Evolutionary conservation across 495 filamentous ascomycete genomes (phyloP).

Genomic region (Neurospora sp.): DNA sequence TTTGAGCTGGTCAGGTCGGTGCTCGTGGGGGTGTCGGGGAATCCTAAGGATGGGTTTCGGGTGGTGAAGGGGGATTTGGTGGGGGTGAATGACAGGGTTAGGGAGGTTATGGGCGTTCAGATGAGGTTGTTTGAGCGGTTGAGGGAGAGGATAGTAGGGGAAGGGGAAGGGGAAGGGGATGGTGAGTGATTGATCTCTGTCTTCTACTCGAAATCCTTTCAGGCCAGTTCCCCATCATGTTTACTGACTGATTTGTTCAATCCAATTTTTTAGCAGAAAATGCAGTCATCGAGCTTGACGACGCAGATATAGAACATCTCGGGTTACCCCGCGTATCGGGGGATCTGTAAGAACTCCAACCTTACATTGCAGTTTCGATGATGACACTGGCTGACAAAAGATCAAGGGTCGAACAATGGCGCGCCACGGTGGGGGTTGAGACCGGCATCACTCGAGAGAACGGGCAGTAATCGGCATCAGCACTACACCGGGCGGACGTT

Average conservation of each 20-base stretch:
- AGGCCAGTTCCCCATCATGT: neutral
- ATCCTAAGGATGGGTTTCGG: slow-evolving; percentile 1
- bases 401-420: slow-evolving; percentile 9
- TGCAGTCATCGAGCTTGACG: neutral
- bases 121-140: slow-evolving; percentile 1
- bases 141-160: neutral
- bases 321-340: slow-evolving; percentile 3
- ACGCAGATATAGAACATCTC: neutral
- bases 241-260: neutral
- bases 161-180: neutral
- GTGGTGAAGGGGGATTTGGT: neutral
- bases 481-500: neutral
- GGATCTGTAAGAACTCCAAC: neutral
- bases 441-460: neutral
- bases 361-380: neutral
- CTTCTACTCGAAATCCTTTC: neutral
- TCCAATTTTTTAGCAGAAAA: neutral
- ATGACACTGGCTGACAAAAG: neutral
- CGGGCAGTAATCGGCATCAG: neutral
- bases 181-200: neutral
- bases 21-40: slow-evolving; percentile 3
- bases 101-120: neutral
- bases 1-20: neutral
- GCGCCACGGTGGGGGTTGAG: neutral
- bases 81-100: slow-evolving; percentile 1